Evolutionary conservation across 352 stramenopile species (phyloP).

Genomic region (Phytophthora meadii): DNA sequence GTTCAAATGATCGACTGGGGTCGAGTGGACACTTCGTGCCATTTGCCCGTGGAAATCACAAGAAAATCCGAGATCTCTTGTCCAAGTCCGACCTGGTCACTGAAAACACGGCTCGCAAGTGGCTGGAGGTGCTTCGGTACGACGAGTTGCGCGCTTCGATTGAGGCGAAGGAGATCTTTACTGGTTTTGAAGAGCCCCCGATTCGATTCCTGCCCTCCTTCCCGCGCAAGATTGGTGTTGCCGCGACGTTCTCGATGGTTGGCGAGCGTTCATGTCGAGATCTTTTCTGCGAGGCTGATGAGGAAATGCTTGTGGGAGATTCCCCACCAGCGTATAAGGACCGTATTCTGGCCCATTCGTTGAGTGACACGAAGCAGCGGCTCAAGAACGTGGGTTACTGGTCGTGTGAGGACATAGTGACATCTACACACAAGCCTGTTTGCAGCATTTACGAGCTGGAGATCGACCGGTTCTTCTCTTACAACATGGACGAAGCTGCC

Average conservation of each 20-base stretch:
- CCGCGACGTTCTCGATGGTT: slow-evolving; percentile 74
- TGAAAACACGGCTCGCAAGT: slow-evolving; percentile 68
- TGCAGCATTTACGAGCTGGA: slow-evolving; percentile 79
- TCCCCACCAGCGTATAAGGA: slow-evolving; percentile 74
- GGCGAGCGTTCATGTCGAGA: slow-evolving; percentile 63
- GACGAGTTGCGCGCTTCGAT: slow-evolving; percentile 76
- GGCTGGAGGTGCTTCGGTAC: slow-evolving; percentile 76
- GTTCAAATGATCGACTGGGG: slow-evolving; percentile 19
- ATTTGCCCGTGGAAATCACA: slow-evolving; percentile 41
- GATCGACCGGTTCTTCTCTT: slow-evolving; percentile 78
- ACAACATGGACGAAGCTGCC: slow-evolving; percentile 65
- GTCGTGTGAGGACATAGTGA: slow-evolving; percentile 70
- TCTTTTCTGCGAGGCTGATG: slow-evolving; percentile 52
- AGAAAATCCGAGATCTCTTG: slow-evolving; percentile 74
- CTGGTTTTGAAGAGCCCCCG: slow-evolving; percentile 80
- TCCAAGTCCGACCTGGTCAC: slow-evolving; percentile 66
- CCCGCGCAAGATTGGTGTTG: slow-evolving; percentile 62
- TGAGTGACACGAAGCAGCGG: slow-evolving; percentile 66
- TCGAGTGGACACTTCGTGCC: slow-evolving; percentile 29
- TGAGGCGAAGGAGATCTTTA: slow-evolving; percentile 87
- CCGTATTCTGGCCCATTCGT: slow-evolving; percentile 72
- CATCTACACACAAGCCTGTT: slow-evolving; percentile 77
- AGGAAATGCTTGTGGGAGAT: slow-evolving; percentile 37
- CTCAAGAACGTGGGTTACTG: slow-evolving; percentile 69
- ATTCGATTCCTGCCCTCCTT: slow-evolving; percentile 83